Evolutionary conservation across 2,329 filamentous ascomycete species (phyloP), one percentile per base, ranked within the genome.

Genomic region (Venturiaceae sp.): DNA sequence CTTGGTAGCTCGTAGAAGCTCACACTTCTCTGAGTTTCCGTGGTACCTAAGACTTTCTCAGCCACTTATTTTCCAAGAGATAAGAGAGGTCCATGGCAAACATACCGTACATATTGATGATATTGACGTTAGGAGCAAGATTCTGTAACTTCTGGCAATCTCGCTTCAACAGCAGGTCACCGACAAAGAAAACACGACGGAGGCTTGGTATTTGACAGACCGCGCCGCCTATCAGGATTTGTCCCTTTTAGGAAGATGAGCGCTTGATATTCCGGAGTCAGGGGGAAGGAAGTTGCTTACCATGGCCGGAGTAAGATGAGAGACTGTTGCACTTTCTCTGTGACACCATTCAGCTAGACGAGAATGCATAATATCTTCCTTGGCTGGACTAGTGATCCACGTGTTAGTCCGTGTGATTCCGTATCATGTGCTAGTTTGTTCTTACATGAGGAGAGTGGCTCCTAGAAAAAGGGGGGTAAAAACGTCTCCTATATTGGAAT

Each of bases 251-350:
- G n/a, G n/a, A n/a, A n/a, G n/a, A n/a, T n/a, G n/a, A n/a, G n/a
- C n/a, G n/a, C n/a, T n/a, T n/a, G n/a, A n/a, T n/a, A n/a, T n/a
- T n/a, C n/a, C n/a, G n/a, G n/a, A n/a, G n/a, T n/a, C n/a, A n/a
- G n/a, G n/a, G n/a, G n/a, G n/a, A n/a, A n/a, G n/a, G n/a, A n/a
- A n/a, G n/a, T n/a, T n/a, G n/a, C n/a, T n/a, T n/a, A n/a, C n/a
- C 92, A 97, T 96, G 59, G 94, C 94, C 9, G 94, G 94, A 1
- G 94, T 99, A 39, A 97, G 75, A 72, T 97, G 94, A 13, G 87
- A 90, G 21, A 91, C 88, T 16, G 86, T 95, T 2, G 88, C 83
- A 58, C 80, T 75, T 67, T 88, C 82, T 56, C 86, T 82, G 56
- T 80, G 78, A 80, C 96, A 90, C 94, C 94, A 99, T 67, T 95